Evolutionary conservation across 257 asterid genomes (phyloP).

Genomic region (Jaltomata sinuosa): DNA sequence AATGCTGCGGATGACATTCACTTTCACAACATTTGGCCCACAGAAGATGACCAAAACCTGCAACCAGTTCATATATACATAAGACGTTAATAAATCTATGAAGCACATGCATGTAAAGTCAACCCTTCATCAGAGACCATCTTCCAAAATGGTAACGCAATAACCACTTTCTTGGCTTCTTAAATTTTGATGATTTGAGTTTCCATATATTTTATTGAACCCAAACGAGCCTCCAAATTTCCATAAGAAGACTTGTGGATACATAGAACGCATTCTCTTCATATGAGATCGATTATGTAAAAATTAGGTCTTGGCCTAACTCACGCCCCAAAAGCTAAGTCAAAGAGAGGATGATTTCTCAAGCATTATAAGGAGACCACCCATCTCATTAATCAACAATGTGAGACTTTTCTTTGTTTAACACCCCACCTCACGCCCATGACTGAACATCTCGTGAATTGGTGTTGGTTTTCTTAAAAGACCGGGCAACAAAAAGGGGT

Average conservation of each 20-base stretch:
- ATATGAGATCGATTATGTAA: not conserved
- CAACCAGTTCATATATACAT: not conserved
- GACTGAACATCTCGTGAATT: too few species aligned
- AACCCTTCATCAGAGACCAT: not conserved
- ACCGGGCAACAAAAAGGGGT: too few species aligned
- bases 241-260: not conserved
- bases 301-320: too few species aligned
- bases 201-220: not conserved
- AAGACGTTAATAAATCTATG: not conserved
- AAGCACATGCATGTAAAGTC: not conserved
- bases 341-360: too few species aligned
- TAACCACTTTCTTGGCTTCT: not conserved
- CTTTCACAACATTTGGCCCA: constrained; percentile 38
- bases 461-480: too few species aligned
- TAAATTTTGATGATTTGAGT: not conserved
- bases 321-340: too few species aligned
- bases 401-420: too few species aligned
- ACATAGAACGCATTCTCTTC: not conserved
- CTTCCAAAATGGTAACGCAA: not conserved
- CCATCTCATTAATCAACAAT: too few species aligned
- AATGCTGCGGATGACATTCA: constrained; percentile 43
- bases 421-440: too few species aligned
- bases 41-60: constrained; percentile 66
- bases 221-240: not conserved
- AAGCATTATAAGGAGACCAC: too few species aligned